Conservation (phyloP, 306 rosid genomes). For the Pachyrhizus erosus region DNA sequence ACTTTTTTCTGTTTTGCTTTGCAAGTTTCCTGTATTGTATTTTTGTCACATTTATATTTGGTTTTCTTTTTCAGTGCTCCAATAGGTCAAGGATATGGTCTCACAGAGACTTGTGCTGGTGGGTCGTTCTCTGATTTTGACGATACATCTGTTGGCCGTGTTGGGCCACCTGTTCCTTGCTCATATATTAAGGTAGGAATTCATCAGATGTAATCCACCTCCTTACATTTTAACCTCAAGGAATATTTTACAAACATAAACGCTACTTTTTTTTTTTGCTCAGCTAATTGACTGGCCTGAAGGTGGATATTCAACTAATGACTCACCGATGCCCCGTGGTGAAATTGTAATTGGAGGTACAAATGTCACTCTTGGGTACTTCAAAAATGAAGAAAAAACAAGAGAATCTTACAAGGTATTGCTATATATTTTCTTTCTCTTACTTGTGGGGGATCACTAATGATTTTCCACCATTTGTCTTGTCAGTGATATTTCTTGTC, state of each 20-base stretch:
- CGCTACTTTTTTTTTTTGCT: conserved; percentile 27
- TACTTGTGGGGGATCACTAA: neutral
- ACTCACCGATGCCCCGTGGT: conserved; percentile 90
- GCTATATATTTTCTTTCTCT: conserved; percentile 4
- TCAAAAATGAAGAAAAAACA: conserved; percentile 92
- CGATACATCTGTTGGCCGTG: conserved; percentile 90
- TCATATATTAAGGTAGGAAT: conserved; percentile 76
- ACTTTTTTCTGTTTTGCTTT: neutral
- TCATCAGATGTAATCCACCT: conserved; percentile 24
- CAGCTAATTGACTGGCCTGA: conserved; percentile 94
- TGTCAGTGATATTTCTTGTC: neutral
- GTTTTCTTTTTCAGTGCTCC: conserved; percentile 70
- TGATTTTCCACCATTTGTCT: conserved; percentile 5
- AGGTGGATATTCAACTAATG: conserved; percentile 80
- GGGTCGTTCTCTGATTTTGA: conserved; percentile 92
- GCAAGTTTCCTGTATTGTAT: neutral
- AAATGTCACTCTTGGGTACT: conserved; percentile 90
- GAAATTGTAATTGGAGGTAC: conserved; percentile 97
- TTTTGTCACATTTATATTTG: conserved; percentile 39
- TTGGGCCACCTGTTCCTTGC: conserved; percentile 98
- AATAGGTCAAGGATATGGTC: conserved; percentile 98
- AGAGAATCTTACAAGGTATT: conserved; percentile 88
- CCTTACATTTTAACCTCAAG: conserved; percentile 8
- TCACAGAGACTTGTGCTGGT: conserved; percentile 96
- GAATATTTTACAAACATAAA: conserved; percentile 1